Evolutionary conservation across 2,329 filamentous ascomycete species (phyloP), one percentile per base, ranked within the genome.

Genomic region (Paraconiothyrium sp.): DNA sequence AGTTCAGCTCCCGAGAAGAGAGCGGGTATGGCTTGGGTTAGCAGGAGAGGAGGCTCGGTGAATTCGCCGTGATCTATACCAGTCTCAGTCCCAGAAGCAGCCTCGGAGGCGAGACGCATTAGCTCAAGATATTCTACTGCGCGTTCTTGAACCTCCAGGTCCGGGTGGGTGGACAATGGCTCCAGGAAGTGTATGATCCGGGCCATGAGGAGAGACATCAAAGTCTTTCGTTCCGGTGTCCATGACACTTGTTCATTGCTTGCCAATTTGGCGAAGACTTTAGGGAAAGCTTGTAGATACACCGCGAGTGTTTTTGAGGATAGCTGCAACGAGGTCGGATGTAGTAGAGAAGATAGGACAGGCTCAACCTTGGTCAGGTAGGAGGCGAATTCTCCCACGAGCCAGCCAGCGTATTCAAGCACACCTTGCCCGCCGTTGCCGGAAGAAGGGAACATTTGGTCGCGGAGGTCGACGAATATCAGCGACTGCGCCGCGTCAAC

Each of bases 61-160:
- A 93, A 94, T 16, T 90, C 89, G 60, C 89, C 88, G 9, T 88
- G 84, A 13, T 88, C 86, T 0, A 65, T 58, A 9, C 77, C 75
- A 24, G 86, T 81, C 11, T 86, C 84, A 63, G 94, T 91, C 1
- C 85, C 88, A 9, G 89, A 86, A 3, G 88, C 87, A 14, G 94
- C 93, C 80, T 99, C 95, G 1, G 89, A 89, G 2, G 92, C 93
- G 48, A 99, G 84, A 61, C 93, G 93, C 72, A 98, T 87, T 13
- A 98, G 84, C 75, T 99, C 95, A 0, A 93, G 86, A 70, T 97
- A 96, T 74, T 97, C 94, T 1, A 97, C 94, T 3, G 94, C 91
- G 59, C 95, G 88, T 78, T 98, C 95, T 79, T 99, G 95, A 3
- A 99, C 93, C 75, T 99, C 95, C 1, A 99, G 84, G 70, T 89